Percentiles rank a stretch among this genome's conserved stretches.
These are phyloP conservation scores for Sphagnum contortum DNA, from an alignment of 225 moss, liverwort and hornwort genomes.

Conservation along the genomic window DNA sequence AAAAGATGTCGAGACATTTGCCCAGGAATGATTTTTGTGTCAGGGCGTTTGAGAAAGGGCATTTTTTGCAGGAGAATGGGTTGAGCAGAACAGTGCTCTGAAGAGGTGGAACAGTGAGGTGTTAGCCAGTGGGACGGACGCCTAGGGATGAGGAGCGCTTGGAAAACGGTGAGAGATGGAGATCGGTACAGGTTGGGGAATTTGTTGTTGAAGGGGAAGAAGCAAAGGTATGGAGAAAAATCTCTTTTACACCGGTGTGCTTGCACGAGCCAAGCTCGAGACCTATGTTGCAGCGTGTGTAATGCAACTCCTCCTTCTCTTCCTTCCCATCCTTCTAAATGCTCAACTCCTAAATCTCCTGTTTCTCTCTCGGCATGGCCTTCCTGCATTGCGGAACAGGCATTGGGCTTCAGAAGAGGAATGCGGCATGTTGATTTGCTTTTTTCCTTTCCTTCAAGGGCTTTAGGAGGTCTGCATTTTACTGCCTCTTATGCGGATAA, in stretches of 20 bases:
- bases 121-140: not conserved
- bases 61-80: too few species aligned
- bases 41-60: too few species aligned
- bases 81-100: too few species aligned
- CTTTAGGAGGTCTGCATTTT: constrained; percentile 1
- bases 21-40: too few species aligned
- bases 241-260: too few species aligned
- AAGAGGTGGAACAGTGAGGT: constrained; percentile 6
- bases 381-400: constrained; percentile 1
- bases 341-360: constrained; percentile 3
- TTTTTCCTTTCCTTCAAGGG: not conserved
- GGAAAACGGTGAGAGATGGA: constrained; percentile 10
- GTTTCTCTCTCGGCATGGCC: constrained; percentile 2
- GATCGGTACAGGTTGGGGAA: constrained; percentile 3
- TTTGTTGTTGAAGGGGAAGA: constrained; percentile 2
- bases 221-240: too few species aligned
- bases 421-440: not conserved
- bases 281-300: constrained; percentile 1
- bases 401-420: not conserved
- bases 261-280: too few species aligned
- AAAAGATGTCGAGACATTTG: too few species aligned
- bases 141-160: constrained; percentile 21
- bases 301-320: not conserved
- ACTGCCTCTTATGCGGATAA: constrained; percentile 3
- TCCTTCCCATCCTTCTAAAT: constrained; percentile 3